A percentile compares a stretch with the other conserved stretches of the same genome.
Conservation (phyloP, 148 eudicot species). For the Fagopyrum esculentum region DNA sequence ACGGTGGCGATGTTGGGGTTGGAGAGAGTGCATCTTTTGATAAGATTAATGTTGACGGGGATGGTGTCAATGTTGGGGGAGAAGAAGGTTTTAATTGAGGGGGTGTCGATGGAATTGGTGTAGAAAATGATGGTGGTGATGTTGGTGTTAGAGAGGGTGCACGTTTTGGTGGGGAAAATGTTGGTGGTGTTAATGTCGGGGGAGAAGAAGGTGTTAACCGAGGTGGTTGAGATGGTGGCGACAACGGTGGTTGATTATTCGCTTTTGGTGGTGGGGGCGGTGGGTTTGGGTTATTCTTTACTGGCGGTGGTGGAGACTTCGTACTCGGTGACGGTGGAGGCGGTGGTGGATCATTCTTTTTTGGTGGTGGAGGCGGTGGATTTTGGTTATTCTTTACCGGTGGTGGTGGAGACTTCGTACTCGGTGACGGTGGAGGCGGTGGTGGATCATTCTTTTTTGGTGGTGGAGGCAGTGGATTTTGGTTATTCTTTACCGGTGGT, state of each 20-base stretch:
- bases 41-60: too few relatives aligned
- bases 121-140: too few relatives aligned
- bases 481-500: too few relatives aligned
- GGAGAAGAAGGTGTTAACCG: neutral
- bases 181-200: neutral
- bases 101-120: too few relatives aligned
- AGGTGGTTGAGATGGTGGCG: neutral
- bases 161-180: neutral
- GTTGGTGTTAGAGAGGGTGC: neutral
- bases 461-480: neutral
- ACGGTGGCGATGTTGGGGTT: too few relatives aligned
- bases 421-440: neutral
- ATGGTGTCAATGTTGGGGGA: too few relatives aligned
- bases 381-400: too few relatives aligned
- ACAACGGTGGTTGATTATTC: neutral
- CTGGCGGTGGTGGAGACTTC: too few relatives aligned
- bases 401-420: too few relatives aligned
- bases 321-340: too few relatives aligned
- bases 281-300: too few relatives aligned
- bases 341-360: neutral
- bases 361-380: neutral
- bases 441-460: neutral
- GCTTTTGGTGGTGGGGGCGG: neutral
- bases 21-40: too few relatives aligned
- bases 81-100: neutral